A percentile compares a stretch with the other conserved stretches of the same genome.
These are phyloP conservation scores for Bjerkandera adusta DNA, from an alignment of 1,284 basidiomycete species.

Conservation along the genomic window DNA sequence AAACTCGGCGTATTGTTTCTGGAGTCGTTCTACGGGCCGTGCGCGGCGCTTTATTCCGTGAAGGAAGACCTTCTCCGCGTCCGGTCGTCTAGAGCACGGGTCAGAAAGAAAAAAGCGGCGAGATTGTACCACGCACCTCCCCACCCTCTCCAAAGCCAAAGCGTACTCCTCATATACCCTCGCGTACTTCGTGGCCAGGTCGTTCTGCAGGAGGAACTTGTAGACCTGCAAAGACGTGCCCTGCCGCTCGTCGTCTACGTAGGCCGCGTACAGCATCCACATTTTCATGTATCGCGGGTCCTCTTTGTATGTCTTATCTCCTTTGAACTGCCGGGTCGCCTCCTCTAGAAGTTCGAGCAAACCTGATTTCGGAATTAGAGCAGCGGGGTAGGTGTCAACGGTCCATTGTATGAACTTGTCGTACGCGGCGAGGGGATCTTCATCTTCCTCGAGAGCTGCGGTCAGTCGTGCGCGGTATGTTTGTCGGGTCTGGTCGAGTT, in stretches of 20 bases:
- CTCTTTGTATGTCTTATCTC: slow-evolving; percentile 77
- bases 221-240: slow-evolving; percentile 67
- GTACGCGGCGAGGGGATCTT: slow-evolving; percentile 68
- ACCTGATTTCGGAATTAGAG: slow-evolving; percentile 50
- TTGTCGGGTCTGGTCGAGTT: slow-evolving; percentile 34
- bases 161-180: slow-evolving; percentile 90
- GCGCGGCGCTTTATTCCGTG: slow-evolving; percentile 84
- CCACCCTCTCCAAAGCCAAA: slow-evolving; percentile 22
- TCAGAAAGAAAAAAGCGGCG: background rate
- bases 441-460: slow-evolving; percentile 52
- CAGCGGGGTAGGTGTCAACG: slow-evolving; percentile 47
- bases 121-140: slow-evolving; percentile 22
- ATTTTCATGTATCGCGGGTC: slow-evolving; percentile 87
- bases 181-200: slow-evolving; percentile 81
- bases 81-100: slow-evolving; percentile 29
- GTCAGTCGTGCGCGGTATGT: slow-evolving; percentile 34
- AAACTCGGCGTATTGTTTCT: slow-evolving; percentile 83
- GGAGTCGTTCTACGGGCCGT: slow-evolving; percentile 82
- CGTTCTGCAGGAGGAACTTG: slow-evolving; percentile 80
- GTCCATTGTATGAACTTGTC: slow-evolving; percentile 72
- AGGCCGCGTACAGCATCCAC: slow-evolving; percentile 88
- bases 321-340: slow-evolving; percentile 75
- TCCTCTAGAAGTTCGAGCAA: slow-evolving; percentile 73
- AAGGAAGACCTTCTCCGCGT: slow-evolving; percentile 83
- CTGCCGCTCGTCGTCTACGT: slow-evolving; percentile 48